Evolutionary conservation across 345 rosid genomes (phyloP), one percentile per base, ranked within the genome.

Genomic region (Corymbia maculata): DNA sequence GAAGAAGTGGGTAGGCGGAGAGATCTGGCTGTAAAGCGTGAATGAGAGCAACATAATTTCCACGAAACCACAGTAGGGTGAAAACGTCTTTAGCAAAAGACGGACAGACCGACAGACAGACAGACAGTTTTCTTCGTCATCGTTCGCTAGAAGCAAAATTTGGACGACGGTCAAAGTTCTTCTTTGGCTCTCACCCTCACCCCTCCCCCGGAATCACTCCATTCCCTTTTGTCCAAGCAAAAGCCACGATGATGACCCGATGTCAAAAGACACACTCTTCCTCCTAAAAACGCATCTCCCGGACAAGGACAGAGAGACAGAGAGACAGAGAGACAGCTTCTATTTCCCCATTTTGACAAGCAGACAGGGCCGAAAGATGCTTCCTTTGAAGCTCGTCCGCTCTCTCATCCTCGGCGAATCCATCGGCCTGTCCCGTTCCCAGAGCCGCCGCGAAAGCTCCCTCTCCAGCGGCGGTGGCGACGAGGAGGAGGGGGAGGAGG

Each of bases 371-470:
- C 47, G 22, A 70, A 90, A 88, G 87, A 95, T 95, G 96, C 92
- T 95, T 66, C 97, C 96, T 85, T 87, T 95, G 86, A 95, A 95
- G 95, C 91, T 94, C 68, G 93, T 93, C 85, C 94, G 97, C 6
- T 94, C 96, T 64, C 91, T 93, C 86, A 89, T 94, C 30, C 91
- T 94, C 32, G 94, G 93, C 86, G 93, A 93, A 88, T 86, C 95
- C 90, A 85, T 92, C 64, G 88, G 90, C 80, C 87, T 61, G 28
- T 90, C 93, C 52, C 91, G 44, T 59, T 55, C 86, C 86, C 82
- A 49, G n/a, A 42, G 36, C 85, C 80, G 24, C 50, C 79, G 66
- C 26, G 79, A 30, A 5, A 36, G 45, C 89, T 85, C 88, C 52
- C 52, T 15, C 59, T 10, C 86, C 59, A 85, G 42, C 11, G 70